Evolutionary conservation across 2,329 filamentous ascomycete genomes (phyloP), one percentile per base, ranked within the genome.

Genomic region (Blumeria graminis): DNA sequence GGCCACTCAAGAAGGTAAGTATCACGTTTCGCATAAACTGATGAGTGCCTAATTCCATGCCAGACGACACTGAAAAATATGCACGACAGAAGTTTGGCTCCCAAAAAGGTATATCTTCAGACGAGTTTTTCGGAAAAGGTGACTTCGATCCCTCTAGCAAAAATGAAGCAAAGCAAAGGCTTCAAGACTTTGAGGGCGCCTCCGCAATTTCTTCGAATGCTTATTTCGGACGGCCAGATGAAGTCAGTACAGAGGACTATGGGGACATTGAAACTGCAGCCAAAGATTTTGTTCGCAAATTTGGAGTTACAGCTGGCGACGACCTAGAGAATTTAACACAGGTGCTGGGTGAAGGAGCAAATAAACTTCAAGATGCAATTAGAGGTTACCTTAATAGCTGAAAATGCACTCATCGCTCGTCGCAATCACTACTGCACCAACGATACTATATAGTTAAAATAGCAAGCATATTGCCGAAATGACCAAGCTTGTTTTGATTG

Each of bases 91-190:
- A 94, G 69, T 98, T 98, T 65, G 90, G 89, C 59, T 71, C 70
- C 46, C 92, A 98, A 69, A 96, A 96, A 74, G 86, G 86, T 63
- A 98, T 98, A 62, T 95, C 88, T 0, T 95, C 89, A 0, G 92
- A 98, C 68, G 92, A 98, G 68, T 98, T 94, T 75, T 98, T 98
- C 67, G 88, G 90, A 65, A 90, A 92, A 68, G 86, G 88, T 56
- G 72, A 77, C 56, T 96, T 82, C 69, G 89, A 98, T 67, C 81
- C 89, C 39, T 75, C 75, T 56, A 79, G 83, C 8, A 84, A 92
- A 66, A 75, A 80, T 55, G 90, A 95, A 71, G 90, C 92, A 63
- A 94, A 94, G 73, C 75, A 76, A 28, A 80, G 92, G 43, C 77
- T 98, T 56, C 82, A 87, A 71, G 86, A 88, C 51, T 98, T 98